Conservation (phyloP, 2,329 filamentous ascomycete genomes). For the Fusarium austroafricanum region DNA sequence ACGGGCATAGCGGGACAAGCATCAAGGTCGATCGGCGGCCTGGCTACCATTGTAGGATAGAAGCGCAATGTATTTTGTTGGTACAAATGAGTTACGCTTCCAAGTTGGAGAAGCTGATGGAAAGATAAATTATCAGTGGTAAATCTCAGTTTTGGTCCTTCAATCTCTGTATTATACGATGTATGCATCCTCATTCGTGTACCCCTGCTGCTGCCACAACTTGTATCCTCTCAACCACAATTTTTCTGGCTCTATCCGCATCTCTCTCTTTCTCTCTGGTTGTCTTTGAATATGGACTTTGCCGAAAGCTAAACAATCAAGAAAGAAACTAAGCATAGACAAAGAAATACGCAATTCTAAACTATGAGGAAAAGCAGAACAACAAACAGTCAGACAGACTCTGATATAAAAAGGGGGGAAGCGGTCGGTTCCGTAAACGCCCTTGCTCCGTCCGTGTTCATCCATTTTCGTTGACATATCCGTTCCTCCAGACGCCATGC, state of each 20-base stretch:
- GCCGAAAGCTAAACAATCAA: neutral
- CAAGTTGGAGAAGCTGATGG: neutral
- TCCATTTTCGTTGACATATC: slow-evolving; percentile 31
- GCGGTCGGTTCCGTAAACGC: slow-evolving; percentile 8
- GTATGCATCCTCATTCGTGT: neutral
- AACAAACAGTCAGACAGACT: neutral
- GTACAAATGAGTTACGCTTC: neutral
- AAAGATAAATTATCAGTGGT: neutral
- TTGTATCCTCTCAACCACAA: neutral
- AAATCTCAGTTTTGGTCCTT: neutral
- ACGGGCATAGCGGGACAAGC: neutral
- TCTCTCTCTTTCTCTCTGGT: neutral
- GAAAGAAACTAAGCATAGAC: neutral
- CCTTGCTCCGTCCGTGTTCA: slow-evolving; percentile 33
- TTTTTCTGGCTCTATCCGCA: neutral
- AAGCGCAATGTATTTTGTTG: neutral
- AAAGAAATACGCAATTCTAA: neutral
- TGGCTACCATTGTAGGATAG: neutral
- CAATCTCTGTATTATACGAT: neutral
- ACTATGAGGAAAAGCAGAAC: neutral
- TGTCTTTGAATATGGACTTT: neutral
- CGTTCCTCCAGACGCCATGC: slow-evolving; percentile 40
- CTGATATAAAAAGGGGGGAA: neutral
- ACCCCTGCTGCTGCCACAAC: neutral
- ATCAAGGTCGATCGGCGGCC: neutral